Base-by-base conservation (phyloP, 768 basidiomycete species). In the Auricularia auricula-judae region DNA sequence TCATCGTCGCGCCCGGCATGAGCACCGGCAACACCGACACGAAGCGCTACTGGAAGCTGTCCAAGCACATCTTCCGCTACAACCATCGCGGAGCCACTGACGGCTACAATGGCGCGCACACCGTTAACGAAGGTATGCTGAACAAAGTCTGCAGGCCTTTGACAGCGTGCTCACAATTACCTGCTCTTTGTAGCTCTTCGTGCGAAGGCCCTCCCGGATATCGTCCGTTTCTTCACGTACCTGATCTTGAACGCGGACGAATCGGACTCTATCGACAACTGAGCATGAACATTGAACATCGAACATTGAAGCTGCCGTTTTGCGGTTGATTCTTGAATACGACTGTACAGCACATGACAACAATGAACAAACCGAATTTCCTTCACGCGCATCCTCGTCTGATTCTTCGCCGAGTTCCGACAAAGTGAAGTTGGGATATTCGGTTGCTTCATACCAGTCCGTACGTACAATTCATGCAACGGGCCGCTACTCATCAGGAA, bases 211-310 rank as follows among this genome's bases (percentile, higher is more conserved):
- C 83, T 87, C 65, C 71, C 88, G 56, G 86, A 88, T 71, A 80
- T 84, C 63, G 83, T 89, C 56, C 76, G 82, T 33, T 91, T 89
- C 74, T 88, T 83, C 71, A 76, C 81, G 1, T 80, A 79, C 2
- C 75, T 89, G 42, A 83, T 90, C 21, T 75, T 91, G 51, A 91
- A 89, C 67, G 79, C 78, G 1, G 88, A 90, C 64, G 87, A 89
- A 70, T 75, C 81, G 35, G 43, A 36, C 36, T 34, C 61, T 4
- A 58, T 67, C 51, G 67, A 60, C 63, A 42, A 42, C 2, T 42
- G 12, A 42, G 39, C 7, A 14, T 59, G 16, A 58, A 53, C 34
- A 16, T 51, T 4, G 16, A 18, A 1, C 4, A 18, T 12, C 47
- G 4, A 21, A 8, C 47, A 11, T 7, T 39, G 12, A 5, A 39